Percentiles rank a stretch among this genome's conserved stretches.
phyloP scores from a whole-genome alignment of 345 rosid genomes.

The Firmiana major region DNA sequence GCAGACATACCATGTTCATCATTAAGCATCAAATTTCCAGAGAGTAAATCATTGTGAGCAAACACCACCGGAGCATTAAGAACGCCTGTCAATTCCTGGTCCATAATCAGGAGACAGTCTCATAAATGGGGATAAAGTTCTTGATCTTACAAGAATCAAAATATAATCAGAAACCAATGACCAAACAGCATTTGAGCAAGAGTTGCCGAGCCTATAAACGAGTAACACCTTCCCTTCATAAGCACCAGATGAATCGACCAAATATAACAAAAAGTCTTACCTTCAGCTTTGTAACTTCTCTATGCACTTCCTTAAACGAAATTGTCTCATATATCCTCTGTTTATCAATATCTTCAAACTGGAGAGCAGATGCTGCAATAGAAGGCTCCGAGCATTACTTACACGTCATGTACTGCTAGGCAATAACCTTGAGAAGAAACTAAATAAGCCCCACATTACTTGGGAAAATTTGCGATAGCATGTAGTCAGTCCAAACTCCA shows the following conservation, averaged over 20 bases:
- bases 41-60: conserved; percentile 92
- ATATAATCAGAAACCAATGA: conserved; percentile 12
- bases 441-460: not conserved
- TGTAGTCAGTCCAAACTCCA: conserved; percentile 5
- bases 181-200: not conserved
- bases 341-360: conserved; percentile 67
- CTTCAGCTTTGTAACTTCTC: conserved; percentile 69
- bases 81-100: conserved; percentile 76
- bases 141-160: not conserved
- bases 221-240: not conserved
- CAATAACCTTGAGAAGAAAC: not conserved
- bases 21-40: conserved; percentile 87
- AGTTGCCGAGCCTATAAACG: not conserved
- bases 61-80: conserved; percentile 83
- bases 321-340: conserved; percentile 60
- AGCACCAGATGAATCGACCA: conserved; percentile 1
- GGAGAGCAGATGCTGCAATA: conserved; percentile 68
- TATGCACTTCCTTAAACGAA: conserved; percentile 62
- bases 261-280: conserved; percentile 31
- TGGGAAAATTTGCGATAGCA: not conserved
- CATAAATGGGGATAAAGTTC: conserved; percentile 16
- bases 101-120: conserved; percentile 34
- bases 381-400: conserved; percentile 18
- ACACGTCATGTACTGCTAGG: not conserved
- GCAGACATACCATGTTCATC: conserved; percentile 64